Evolutionary conservation across 148 eudicot genomes (phyloP), one percentile per base, ranked within the genome.

Genomic region (Cornus kousa): DNA sequence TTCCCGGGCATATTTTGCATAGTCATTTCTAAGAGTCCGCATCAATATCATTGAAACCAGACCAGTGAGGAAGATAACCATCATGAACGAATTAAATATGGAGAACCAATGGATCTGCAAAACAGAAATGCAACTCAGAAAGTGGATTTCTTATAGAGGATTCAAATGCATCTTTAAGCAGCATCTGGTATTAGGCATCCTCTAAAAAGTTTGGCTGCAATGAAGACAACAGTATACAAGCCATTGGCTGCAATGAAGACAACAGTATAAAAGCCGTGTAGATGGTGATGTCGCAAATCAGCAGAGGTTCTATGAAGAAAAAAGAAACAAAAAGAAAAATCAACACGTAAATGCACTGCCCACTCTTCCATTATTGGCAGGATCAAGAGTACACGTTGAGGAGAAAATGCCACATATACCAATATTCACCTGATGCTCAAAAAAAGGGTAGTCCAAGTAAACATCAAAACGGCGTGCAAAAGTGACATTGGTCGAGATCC

Each of bases 71-170:
- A 95, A 95, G 87, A 95, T 95, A 67, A 95, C 98, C 98, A 95
- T 95, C 98, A 95, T 95, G 92, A 93, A 95, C 10, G 98, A 95
- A 91, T 95, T 95, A 81, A 95, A 91, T 46, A 93, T 89, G 68
- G 98, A 95, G 85, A 92, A 95, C 98, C 97, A 95, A 77, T 95
- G 98, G 62, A 95, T 95, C 98, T 95, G 96, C 93, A 82, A 57
- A 11, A 77, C 23, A 24, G 9, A 19, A 67, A 71, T 0, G 33
- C 39, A 68, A 31, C 60, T 74, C 67, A 40, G 32, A 48, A 4
- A 73, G 65, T n/a, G 13, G 67, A n/a, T 7, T 64, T 66, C 72
- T 20, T 46, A 28, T 32, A 22, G 53, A 50, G n/a, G 0, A 31
- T 77, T 48, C 43, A 12, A 46, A 67, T 6, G 17, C 5, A 22